Evolutionary conservation across 257 asterid genomes (phyloP).

Genomic region (Echites panduratus): DNA sequence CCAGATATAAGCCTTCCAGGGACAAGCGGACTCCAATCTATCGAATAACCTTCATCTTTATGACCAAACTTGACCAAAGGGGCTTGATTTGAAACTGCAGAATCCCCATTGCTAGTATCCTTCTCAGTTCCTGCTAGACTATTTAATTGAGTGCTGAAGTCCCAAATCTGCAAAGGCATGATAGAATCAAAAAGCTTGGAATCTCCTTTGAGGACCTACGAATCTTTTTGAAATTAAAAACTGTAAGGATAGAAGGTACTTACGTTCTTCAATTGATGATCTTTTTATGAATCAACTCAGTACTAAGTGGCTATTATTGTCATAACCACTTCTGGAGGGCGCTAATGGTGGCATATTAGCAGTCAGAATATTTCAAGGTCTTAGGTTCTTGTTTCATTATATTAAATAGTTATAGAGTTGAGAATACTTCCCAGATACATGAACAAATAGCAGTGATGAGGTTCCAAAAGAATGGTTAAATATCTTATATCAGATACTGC

Average conservation of each 20-base stretch:
- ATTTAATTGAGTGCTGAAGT: slow-evolving; percentile 70
- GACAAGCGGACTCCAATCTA: slow-evolving; percentile 93
- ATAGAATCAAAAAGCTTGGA: neutral
- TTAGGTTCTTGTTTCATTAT: neutral
- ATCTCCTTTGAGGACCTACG: neutral
- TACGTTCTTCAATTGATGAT: neutral
- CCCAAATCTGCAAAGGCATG: slow-evolving; percentile 71
- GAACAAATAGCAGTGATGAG: neutral
- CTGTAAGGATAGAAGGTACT: neutral
- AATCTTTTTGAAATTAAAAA: neutral
- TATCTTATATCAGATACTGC: neutral
- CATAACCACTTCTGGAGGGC: neutral
- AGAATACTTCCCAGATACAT: neutral
- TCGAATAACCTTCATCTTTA: slow-evolving; percentile 93
- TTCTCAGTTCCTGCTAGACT: slow-evolving; percentile 58
- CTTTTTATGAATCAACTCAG: neutral
- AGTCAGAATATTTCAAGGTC: neutral
- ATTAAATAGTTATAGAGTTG: neutral
- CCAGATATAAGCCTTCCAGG: slow-evolving; percentile 93
- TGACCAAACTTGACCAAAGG: slow-evolving; percentile 78
- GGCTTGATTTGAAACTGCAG: slow-evolving; percentile 47
- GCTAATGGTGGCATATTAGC: neutral
- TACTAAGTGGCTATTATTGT: neutral
- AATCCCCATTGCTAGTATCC: slow-evolving; percentile 38
- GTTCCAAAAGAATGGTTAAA: neutral